Evolutionary conservation across 768 basidiomycete genomes (phyloP).

Genomic region (Rhizopogon salebrosus): DNA sequence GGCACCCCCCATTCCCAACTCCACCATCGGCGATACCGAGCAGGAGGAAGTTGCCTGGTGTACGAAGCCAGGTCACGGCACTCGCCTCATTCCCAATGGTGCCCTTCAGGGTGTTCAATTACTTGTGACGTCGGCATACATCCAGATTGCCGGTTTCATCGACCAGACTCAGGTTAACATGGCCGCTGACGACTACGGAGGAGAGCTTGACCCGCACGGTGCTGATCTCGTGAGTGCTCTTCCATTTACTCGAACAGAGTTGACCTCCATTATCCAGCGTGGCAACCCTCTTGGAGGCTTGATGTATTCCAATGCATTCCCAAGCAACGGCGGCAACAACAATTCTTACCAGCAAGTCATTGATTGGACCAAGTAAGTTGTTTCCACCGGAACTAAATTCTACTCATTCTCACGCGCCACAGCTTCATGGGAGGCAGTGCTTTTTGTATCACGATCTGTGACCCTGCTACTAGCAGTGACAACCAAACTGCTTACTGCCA

Average conservation of each 20-base stretch:
- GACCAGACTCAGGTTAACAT: constrained; percentile 59
- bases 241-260: constrained; percentile 6
- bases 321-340: constrained; percentile 33
- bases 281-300: constrained; percentile 81
- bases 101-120: constrained; percentile 63
- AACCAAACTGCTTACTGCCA: constrained; percentile 50
- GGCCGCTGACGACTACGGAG: constrained; percentile 51
- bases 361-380: constrained; percentile 60
- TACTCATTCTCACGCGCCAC: constrained; percentile 11
- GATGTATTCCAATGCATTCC: constrained; percentile 56
- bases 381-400: neutral
- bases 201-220: constrained; percentile 75
- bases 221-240: constrained; percentile 44
- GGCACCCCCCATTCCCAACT: constrained; percentile 45
- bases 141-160: constrained; percentile 58
- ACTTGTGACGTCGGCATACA: constrained; percentile 51
- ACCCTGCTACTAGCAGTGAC: constrained; percentile 39
- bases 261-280: constrained; percentile 33
- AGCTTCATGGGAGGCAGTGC: constrained; percentile 65
- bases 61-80: constrained; percentile 56
- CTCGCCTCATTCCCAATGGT: constrained; percentile 64
- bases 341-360: constrained; percentile 45
- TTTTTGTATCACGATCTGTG: constrained; percentile 74
- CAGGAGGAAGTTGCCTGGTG: constrained; percentile 72
- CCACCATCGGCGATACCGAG: constrained; percentile 61